phyloP scores from a whole-genome alignment of 768 basidiomycete species.

The Coprinopsis cinerea region DNA sequence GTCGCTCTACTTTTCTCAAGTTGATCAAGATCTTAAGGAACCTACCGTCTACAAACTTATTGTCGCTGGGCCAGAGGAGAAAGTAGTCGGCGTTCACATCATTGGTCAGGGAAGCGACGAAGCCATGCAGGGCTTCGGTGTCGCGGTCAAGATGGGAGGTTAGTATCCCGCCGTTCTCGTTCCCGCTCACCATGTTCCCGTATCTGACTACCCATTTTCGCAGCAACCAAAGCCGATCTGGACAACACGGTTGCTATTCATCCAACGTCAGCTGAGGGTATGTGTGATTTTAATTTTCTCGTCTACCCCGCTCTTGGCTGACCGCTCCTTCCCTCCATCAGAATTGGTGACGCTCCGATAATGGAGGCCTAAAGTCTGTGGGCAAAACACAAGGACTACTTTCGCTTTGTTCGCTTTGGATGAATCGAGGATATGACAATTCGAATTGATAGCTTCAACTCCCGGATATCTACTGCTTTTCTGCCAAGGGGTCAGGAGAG shows the following conservation, averaged over 20 bases:
- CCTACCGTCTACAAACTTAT: conserved; percentile 93
- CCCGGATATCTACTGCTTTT: too few species aligned
- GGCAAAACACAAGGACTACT: too few species aligned
- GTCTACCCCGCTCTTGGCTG: conserved; percentile 10
- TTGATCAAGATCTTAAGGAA: conserved; percentile 87
- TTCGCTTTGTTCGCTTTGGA: too few species aligned
- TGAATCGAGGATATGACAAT: too few species aligned
- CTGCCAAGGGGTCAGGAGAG: too few species aligned
- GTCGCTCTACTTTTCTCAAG: conserved; percentile 88
- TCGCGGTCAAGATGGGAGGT: conserved; percentile 96
- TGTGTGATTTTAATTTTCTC: conserved; percentile 18
- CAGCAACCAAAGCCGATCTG: conserved; percentile 73
- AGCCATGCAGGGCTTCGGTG: conserved; percentile 90
- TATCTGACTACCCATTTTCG: conserved; percentile 7
- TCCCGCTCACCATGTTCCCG: neutral
- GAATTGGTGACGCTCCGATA: conserved; percentile 49
- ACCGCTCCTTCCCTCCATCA: conserved; percentile 11
- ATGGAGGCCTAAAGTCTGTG: too few species aligned
- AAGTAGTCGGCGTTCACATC: conserved; percentile 93
- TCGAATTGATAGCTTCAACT: too few species aligned
- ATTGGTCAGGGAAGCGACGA: conserved; percentile 92
- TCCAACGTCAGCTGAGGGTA: conserved; percentile 81
- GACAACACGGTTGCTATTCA: conserved; percentile 92
- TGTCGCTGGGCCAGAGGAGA: conserved; percentile 82
- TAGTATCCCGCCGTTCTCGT: conserved; percentile 14